Percentiles rank a stretch among this genome's conserved stretches.
Evolutionary conservation across 805 yeast genomes (phyloP).

Genomic region (Wickerhamiella sergipiensis): DNA sequence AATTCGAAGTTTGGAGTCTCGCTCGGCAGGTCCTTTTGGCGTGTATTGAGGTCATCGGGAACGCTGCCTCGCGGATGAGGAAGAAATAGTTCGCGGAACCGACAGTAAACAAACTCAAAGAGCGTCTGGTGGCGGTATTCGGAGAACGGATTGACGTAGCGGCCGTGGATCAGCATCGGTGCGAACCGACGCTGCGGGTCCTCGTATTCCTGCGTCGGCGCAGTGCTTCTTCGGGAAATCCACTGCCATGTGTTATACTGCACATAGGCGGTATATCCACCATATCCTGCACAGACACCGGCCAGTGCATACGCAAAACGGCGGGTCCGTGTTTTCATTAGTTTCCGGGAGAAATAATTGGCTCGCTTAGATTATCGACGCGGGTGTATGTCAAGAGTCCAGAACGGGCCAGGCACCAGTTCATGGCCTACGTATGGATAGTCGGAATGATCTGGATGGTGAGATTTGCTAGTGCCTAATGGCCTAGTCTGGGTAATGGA

Average conservation of each 20-base stretch:
- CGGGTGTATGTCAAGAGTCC: too few species aligned
- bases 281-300: background rate
- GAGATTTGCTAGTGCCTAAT: too few species aligned
- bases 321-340: background rate
- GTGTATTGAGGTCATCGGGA: slow-evolving; percentile 34
- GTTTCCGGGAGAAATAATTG: background rate
- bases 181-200: slow-evolving; percentile 15
- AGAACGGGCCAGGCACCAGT: too few species aligned
- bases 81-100: slow-evolving; percentile 59
- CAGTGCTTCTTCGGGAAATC: background rate
- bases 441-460: too few species aligned
- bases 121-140: slow-evolving; percentile 86
- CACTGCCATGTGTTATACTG: background rate
- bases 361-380: background rate
- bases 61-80: slow-evolving; percentile 44
- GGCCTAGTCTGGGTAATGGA: too few species aligned
- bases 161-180: slow-evolving; percentile 32
- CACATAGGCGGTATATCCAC: background rate
- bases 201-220: slow-evolving; percentile 3
- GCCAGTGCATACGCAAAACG: slow-evolving; percentile 3
- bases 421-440: too few species aligned
- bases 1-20: slow-evolving; percentile 40
- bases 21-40: slow-evolving; percentile 46
- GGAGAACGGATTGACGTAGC: slow-evolving; percentile 79
- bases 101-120: slow-evolving; percentile 66